Base-by-base conservation (phyloP, 225 moss, liverwort and hornwort genomes). In the Bryoerythrophyllum caledonicum region DNA sequence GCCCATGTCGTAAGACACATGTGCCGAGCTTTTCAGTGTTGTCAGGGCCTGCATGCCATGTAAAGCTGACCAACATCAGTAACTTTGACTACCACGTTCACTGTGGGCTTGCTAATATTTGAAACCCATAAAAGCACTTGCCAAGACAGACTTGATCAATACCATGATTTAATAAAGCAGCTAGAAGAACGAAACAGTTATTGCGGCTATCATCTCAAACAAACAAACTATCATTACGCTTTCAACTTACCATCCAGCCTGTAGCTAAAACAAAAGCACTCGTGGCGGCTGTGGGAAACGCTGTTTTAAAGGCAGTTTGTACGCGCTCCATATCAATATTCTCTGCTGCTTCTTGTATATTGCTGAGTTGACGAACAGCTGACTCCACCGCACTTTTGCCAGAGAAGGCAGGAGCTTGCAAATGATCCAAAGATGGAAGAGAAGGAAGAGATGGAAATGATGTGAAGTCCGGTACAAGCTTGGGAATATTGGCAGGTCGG, bases 181-280 rank as follows among this genome's bases (percentile, higher is more conserved):
- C 43, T 13, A 60, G 65, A 70, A 77, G 44, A 75, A 75, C 6
- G 30, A 38, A 67, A 57, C 28, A 71, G 30, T 32, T 63, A 20
- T 20, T 51, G 16, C 56, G 60, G 66, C 71, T 51, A 63, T n/a
- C 51, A 43, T 48, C 44, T 70, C 28, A 62, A 77, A 65, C 65
- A 30, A 77, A 23, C 58, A 20, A 51, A 78, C 35, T 56, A 34
- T 65, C 43, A 59, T 23, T 58, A 53, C 38, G 58, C 21, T 61
- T 68, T 72, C 35, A 70, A 72, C 90, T 68, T 74, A 93, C 92
- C 79, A 87, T 79, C 89, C 90, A 91, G 71, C 89, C 84, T 59
- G 82, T 62, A 73, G 77, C 81, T 76, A 94, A 78, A 35, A 86
- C 82, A 61, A 90, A 61, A 70, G 87, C 84, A 79, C 91, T 82